Base-by-base conservation (phyloP, 148 eudicot species). In the Cornus controversa region DNA sequence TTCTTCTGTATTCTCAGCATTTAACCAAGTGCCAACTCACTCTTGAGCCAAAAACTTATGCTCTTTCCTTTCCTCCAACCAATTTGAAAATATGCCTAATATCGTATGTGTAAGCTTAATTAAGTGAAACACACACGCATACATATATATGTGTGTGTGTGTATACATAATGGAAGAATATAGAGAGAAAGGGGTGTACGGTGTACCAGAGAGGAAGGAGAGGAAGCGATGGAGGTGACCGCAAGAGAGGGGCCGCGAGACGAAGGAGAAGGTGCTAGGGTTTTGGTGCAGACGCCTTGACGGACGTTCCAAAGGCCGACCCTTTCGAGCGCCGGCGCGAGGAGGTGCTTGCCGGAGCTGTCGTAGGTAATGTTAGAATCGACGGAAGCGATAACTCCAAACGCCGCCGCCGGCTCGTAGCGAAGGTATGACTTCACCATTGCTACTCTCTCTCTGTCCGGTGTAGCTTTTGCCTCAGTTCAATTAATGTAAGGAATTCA, bases 401-500 rank as follows among this genome's bases (percentile, higher is more conserved):
- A 93, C 28, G 92, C 73, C 40, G 89, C 80, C 71, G 88, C 93
- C 70, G 89, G 83, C 78, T 96, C 98, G 75, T 96, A 96, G 69
- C 99, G 77, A 6, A 91, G 85, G 78, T 96, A 96, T 1, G 98
- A 78, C 80, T 96, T 96, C 89, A 96, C 99, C 99, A 96, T 94
- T 70, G 27, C 18, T 14, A 11, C 72, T 31, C n/a, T 67, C 22
- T 26, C 8, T n/a, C 22, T 1, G 2, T 37, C 22, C 15, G 47
- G 24, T 24, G 69, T 8, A 40, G 58, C 53, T 66, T 25, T 67
- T 9, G 60, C 78, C 37, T 58, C 77, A 37, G 53, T 0, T 63
- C n/a, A 23, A 23, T 73, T 3, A 13, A 1, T 1, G 6, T 1
- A 31, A 11, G 63, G 37, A n/a, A 31, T 27, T 42, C 26, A 16